Evolutionary conservation across 2,329 filamentous ascomycete genomes (phyloP).

Genomic region (Neonectria ditissima): DNA sequence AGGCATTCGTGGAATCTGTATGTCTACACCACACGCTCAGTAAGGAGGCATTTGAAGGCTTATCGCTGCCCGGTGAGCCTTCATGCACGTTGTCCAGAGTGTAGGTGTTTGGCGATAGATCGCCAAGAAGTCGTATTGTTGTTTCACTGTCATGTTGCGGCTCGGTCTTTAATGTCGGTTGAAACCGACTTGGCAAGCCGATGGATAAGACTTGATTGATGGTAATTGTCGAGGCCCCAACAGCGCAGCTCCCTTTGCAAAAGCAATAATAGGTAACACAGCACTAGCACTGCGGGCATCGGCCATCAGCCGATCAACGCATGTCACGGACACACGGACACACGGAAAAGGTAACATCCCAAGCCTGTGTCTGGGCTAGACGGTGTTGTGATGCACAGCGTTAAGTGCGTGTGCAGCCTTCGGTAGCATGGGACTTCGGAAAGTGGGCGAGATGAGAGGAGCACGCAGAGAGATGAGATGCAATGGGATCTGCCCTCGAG

Average conservation of each 20-base stretch:
- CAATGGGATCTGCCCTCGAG: conserved; percentile 30
- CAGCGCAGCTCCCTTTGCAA: background rate
- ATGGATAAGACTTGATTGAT: conserved; percentile 21
- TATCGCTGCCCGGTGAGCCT: background rate
- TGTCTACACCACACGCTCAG: conserved; percentile 12
- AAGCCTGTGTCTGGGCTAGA: conserved; percentile 28
- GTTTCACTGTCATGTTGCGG: conserved; percentile 10
- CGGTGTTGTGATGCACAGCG: conserved; percentile 35
- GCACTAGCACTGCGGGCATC: conserved; percentile 8
- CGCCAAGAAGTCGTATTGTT: conserved; percentile 11
- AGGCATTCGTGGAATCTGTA: conserved; percentile 12
- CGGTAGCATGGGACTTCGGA: conserved; percentile 32
- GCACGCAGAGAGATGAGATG: conserved; percentile 36
- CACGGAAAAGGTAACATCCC: conserved; percentile 22
- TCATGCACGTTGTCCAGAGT: background rate
- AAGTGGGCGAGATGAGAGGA: conserved; percentile 28
- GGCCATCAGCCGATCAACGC: conserved; percentile 31
- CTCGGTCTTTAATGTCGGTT: conserved; percentile 4
- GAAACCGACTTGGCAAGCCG: conserved; percentile 13
- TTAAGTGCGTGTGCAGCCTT: conserved; percentile 4
- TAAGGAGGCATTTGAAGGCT: conserved; percentile 1
- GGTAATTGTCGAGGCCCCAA: background rate
- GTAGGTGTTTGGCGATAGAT: background rate
- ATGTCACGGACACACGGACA: conserved; percentile 28
- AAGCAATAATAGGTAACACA: conserved; percentile 17